Percentiles rank a stretch among this genome's conserved stretches.
Evolutionary conservation across 2,329 filamentous ascomycete species (phyloP).

Genomic region (Metarhizium anisopliae): DNA sequence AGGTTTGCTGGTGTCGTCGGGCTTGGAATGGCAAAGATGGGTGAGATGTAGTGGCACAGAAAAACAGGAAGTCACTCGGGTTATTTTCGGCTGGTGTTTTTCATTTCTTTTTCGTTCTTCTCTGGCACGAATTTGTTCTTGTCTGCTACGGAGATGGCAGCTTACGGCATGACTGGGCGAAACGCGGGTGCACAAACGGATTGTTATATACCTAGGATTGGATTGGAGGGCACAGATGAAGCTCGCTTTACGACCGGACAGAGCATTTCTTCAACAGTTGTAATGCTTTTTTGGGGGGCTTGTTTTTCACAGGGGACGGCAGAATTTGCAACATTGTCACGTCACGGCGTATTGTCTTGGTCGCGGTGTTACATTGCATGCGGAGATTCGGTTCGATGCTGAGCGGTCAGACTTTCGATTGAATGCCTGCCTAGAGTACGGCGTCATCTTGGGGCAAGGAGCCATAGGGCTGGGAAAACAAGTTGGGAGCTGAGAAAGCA

Average conservation of each 20-base stretch:
- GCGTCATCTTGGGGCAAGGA: constrained; percentile 3
- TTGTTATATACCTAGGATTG: constrained; percentile 14
- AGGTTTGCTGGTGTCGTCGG: constrained; percentile 7
- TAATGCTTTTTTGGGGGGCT: constrained; percentile 7
- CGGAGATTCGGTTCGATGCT: not conserved
- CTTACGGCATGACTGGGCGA: constrained; percentile 13
- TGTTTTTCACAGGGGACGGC: constrained; percentile 9
- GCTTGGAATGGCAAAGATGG: not conserved
- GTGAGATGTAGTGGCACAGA: constrained; percentile 15
- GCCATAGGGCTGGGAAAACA: not conserved
- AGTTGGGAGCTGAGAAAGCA: not conserved
- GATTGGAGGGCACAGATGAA: constrained; percentile 7
- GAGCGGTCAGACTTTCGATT: not conserved
- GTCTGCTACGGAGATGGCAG: constrained; percentile 5
- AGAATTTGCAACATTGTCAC: constrained; percentile 10
- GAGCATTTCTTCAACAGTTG: constrained; percentile 11
- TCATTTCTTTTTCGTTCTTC: constrained; percentile 2
- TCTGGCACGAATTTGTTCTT: constrained; percentile 5
- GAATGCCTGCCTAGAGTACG: constrained; percentile 1
- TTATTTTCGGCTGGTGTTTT: constrained; percentile 7
- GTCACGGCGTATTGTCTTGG: constrained; percentile 11
- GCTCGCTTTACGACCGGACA: constrained; percentile 7
- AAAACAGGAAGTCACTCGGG: constrained; percentile 3
- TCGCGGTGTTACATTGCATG: constrained; percentile 8
- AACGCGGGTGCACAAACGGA: constrained; percentile 10